A percentile compares a stretch with the other conserved stretches of the same genome.
Conservation (phyloP, 495 filamentous ascomycete genomes). For the Aspergillus cristatus region DNA sequence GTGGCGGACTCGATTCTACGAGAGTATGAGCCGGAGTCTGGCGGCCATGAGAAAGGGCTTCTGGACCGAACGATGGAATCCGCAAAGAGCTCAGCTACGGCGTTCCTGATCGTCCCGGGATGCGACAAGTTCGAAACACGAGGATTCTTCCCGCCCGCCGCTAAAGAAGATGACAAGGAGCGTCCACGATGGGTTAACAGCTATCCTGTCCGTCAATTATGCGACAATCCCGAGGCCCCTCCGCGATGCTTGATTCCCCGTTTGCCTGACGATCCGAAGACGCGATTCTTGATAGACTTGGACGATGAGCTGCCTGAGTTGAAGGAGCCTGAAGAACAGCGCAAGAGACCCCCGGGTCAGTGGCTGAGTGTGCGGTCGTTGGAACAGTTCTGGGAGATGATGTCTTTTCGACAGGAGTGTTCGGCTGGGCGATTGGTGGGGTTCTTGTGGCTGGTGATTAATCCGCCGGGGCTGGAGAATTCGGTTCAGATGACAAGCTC, state of each 20-base stretch:
- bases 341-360: constrained; percentile 38
- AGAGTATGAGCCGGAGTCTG: constrained; percentile 36
- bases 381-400: constrained; percentile 97
- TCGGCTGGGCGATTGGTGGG: constrained; percentile 83
- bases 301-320: constrained; percentile 61
- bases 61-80: constrained; percentile 37
- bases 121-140: constrained; percentile 67
- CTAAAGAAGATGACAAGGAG: constrained; percentile 33
- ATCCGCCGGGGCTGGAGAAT: constrained; percentile 33
- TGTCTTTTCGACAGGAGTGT: constrained; percentile 95
- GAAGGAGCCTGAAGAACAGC: constrained; percentile 21
- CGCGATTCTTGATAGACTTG: constrained; percentile 79
- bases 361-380: constrained; percentile 79
- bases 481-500: constrained; percentile 31
- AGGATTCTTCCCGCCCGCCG: constrained; percentile 44
- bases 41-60: constrained; percentile 20
- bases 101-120: constrained; percentile 81
- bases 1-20: constrained; percentile 67
- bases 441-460: constrained; percentile 88
- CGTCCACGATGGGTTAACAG: constrained; percentile 39
- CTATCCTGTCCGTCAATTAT: constrained; percentile 59
- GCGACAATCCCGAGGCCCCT: constrained; percentile 48
- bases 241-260: constrained; percentile 78
- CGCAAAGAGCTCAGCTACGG: constrained; percentile 38
- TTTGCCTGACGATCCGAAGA: constrained; percentile 95